A percentile compares a stretch with the other conserved stretches of the same genome.
Evolutionary conservation across 2,329 filamentous ascomycete species (phyloP).

Genomic region (Cryphonectria japonica): DNA sequence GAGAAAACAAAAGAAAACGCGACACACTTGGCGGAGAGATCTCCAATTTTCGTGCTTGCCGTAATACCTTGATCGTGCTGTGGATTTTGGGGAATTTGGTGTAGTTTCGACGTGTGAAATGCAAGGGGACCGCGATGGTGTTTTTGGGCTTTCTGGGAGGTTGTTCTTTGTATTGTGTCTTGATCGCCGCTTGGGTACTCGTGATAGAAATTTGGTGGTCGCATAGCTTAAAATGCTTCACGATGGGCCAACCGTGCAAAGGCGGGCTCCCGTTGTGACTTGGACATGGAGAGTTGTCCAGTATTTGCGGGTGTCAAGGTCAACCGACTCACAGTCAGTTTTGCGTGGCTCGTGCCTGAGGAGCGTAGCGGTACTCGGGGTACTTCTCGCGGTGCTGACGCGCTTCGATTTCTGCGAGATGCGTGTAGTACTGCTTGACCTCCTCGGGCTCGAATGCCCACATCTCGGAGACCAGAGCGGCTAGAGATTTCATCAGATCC

Average conservation of each 20-base stretch:
- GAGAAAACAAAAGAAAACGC: too few relatives aligned
- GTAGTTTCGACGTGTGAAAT: neutral
- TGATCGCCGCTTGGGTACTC: too few relatives aligned
- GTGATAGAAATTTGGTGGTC: too few relatives aligned
- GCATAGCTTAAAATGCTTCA: too few relatives aligned
- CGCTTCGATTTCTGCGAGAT: conserved; percentile 10
- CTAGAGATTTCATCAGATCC: neutral
- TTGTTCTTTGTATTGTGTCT: too few relatives aligned
- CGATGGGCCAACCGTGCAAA: too few relatives aligned
- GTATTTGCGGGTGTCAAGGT: neutral
- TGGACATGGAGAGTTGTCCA: neutral
- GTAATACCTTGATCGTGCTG: neutral
- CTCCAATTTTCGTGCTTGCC: neutral
- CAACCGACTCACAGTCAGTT: neutral
- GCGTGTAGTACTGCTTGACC: conserved; percentile 9
- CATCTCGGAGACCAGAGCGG: conserved; percentile 14
- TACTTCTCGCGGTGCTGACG: conserved; percentile 16
- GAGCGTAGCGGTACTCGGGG: conserved; percentile 21
- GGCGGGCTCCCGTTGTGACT: too few relatives aligned
- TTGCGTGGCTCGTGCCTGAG: neutral
- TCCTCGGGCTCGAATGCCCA: conserved; percentile 16
- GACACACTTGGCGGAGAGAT: too few relatives aligned
- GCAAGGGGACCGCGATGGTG: neutral
- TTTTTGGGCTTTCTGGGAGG: neutral
- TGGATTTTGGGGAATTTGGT: neutral